phyloP scores from a whole-genome alignment of 306 rosid genomes.

The Quercus engelmannii region DNA sequence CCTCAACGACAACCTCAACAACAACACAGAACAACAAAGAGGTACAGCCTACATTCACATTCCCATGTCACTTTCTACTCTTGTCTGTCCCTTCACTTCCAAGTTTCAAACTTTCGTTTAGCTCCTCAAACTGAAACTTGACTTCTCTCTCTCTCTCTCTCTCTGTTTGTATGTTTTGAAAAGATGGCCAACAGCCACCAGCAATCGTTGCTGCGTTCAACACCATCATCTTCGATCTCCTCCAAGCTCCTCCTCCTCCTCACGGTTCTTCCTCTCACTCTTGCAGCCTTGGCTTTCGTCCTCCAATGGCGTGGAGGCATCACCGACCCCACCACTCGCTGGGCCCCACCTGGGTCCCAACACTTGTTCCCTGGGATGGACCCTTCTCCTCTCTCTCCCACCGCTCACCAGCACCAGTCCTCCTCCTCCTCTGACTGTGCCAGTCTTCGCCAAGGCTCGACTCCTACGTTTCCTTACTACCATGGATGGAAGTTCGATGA shows the following conservation, averaged over 20 bases:
- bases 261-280: slow-evolving; percentile 80
- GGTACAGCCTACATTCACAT: no score
- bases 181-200: slow-evolving; percentile 24
- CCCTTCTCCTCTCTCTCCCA: slow-evolving; percentile 63
- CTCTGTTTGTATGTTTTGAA: no score
- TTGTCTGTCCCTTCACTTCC: no score
- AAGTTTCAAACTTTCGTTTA: no score
- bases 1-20: no score
- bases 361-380: slow-evolving; percentile 89
- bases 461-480: slow-evolving; percentile 77
- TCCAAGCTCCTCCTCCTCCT: slow-evolving; percentile 80
- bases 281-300: slow-evolving; percentile 79
- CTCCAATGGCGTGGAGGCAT: slow-evolving; percentile 99
- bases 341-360: slow-evolving; percentile 74
- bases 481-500: slow-evolving; percentile 79
- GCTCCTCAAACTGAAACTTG: no score
- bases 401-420: slow-evolving; percentile 38
- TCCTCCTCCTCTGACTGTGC: slow-evolving; percentile 47
- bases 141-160: slow-evolving; percentile 2
- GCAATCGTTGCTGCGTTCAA: slow-evolving; percentile 60
- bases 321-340: slow-evolving; percentile 70
- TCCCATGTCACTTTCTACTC: no score
- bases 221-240: slow-evolving; percentile 30
- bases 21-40: no score
- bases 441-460: slow-evolving; percentile 59